phyloP scores from a whole-genome alignment of 1,284 basidiomycete species.

The Tilletia caries region DNA sequence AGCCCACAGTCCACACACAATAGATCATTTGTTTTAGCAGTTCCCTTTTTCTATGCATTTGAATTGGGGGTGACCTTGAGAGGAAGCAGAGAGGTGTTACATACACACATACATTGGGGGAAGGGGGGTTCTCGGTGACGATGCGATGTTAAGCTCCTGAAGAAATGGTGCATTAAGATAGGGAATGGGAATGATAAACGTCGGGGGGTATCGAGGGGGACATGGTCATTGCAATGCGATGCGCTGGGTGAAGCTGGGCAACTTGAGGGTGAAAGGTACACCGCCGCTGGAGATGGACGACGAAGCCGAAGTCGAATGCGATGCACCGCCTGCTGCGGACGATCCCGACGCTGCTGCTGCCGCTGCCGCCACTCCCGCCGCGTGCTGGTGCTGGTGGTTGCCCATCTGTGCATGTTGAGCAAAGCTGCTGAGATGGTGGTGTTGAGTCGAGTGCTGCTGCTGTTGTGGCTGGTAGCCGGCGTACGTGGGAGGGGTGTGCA shows the following conservation, averaged over 20 bases:
- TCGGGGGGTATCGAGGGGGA: no score
- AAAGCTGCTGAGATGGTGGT: not conserved
- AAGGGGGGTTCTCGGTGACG: no score
- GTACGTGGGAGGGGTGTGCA: not conserved
- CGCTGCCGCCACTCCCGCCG: not conserved
- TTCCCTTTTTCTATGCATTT: no score
- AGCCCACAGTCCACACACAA: no score
- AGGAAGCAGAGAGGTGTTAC: no score
- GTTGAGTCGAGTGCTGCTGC: no score
- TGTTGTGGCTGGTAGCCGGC: not conserved
- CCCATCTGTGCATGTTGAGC: not conserved
- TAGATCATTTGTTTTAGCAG: no score
- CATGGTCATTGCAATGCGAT: not conserved
- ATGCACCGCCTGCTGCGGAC: not conserved
- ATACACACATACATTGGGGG: no score
- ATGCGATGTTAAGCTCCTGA: no score
- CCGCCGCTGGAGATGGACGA: not conserved
- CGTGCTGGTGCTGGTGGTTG: not conserved
- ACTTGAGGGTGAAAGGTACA: not conserved
- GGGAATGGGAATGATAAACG: no score
- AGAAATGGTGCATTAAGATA: no score
- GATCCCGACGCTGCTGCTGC: not conserved
- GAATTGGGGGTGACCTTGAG: no score
- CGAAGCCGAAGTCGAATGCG: not conserved
- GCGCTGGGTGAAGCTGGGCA: slow-evolving; percentile 10